Evolutionary conservation across 345 rosid genomes (phyloP), one percentile per base, ranked within the genome.

Genomic region (Erysimum cheiranthoides): DNA sequence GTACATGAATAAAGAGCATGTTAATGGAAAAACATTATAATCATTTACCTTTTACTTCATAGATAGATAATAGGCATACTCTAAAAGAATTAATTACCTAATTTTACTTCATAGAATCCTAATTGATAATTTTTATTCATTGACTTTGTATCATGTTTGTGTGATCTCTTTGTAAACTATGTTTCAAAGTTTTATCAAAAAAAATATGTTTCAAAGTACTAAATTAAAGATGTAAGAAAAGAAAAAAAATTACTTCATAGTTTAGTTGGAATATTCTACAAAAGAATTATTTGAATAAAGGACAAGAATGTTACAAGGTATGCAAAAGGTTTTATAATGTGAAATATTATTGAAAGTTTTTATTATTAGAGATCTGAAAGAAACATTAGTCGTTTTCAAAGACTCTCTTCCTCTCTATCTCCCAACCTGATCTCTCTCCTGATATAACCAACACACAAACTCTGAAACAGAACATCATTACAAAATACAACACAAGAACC

Each of bases 361-460:
- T 8, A 38, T 62, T 74, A 66, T 57, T 74, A 8, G 21, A 66
- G 38, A 46, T 35, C 50, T 46, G 31, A 56, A 56, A 50, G 25
- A 47, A 75, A 61, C 69, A 68, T 68, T 10, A 68, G 31, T 13
- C 11, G 47, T 76, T 61, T 71, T 71, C 25, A 47, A 5, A 17
- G 65, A 30, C 45, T 17, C 54, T 57, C 53, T 57, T 57, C 40
- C 42, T 34, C 66, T 58, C 49, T 68, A 50, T 5, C 59, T 32
- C 42, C 5, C 68, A 67, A 61, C 32, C 8, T 61, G 25, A 21
- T 21, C 70, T 43, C 64, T 69, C 79, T 11, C 79, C 57, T 9
- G 79, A 68, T n/a, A 69, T 11, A 69, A 53, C 28, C 70, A 60
- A 51, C 79, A 69, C 74, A 69, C 79, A 69, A 27, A 76, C n/a